Percentiles rank a stretch among this genome's conserved stretches.
These are phyloP conservation scores for Tetrahymena thermophila DNA, from an alignment of 73 alveolate species.

Conservation along the genomic window DNA sequence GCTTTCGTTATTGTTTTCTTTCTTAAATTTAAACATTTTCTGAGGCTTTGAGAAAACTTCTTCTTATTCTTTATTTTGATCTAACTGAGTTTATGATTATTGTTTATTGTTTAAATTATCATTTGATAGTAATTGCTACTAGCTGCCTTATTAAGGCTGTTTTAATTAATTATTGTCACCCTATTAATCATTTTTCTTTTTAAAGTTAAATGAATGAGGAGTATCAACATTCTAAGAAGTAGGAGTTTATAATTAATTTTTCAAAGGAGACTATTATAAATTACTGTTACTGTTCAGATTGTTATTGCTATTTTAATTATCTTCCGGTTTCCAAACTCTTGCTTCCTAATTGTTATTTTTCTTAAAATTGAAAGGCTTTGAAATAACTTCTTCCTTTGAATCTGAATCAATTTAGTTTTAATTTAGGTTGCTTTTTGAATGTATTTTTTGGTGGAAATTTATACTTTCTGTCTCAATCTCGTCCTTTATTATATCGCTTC, in stretches of 20 bases:
- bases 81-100: neutral
- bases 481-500: neutral
- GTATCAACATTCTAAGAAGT: neutral
- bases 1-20: neutral
- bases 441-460: neutral
- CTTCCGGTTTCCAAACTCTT: neutral
- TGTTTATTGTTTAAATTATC: neutral
- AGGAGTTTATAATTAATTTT: neutral
- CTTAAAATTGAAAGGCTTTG: neutral
- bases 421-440: neutral
- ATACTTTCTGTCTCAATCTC: neutral
- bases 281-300: neutral
- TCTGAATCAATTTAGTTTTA: neutral
- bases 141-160: neutral
- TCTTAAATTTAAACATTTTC: neutral
- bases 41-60: neutral
- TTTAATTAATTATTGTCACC: neutral
- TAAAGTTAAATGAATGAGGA: neutral
- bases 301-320: neutral
- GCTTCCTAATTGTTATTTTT: neutral
- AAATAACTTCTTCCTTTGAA: neutral
- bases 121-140: neutral
- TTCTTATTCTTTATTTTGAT: neutral
- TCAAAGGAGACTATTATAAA: neutral
- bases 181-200: neutral